Base-by-base conservation (phyloP, 192 early-diverging fungal species). In the Mortierella hygrophila region DNA sequence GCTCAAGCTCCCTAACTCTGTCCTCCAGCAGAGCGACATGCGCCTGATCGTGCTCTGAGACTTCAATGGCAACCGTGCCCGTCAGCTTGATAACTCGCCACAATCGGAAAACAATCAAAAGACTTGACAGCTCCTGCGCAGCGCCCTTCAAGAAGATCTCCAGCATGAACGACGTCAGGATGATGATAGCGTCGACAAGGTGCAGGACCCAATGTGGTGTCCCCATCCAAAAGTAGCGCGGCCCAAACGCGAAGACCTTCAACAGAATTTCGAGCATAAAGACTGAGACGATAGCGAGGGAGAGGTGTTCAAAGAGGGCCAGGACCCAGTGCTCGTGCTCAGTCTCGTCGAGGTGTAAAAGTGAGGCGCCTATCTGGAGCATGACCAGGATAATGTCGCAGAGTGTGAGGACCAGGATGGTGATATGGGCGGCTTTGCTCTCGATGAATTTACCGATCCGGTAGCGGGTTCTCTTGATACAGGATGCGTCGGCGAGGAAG, bases 81-180 rank as follows among this genome's bases (percentile, higher is more conserved):
- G 88, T 81, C 40, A 90, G 78, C 65, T 92, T 91, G 69, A 92
- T 74, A 15, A 92, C 72, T n/a, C 91, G 86, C 91, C 91, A 92
- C 35, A 91, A 78, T 46, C 91, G 89, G 71, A 92, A 90, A 2
- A 91, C 54, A 41, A 92, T 88, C 71, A 92, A 79, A 13, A 92
- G 77, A 49, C 83, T 89, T 13, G 79, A 82, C 18, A 91, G 78
- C 52, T 92, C 90, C 68, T 89, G 77, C 38, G 87, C 82, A 11
- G 88, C 89, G 46, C 91, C 91, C 15, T 76, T 54, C 23, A 92
- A 81, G 9, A 85, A 54, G 21, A 92, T 68, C 60, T 92, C 91
- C 11, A 92, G 72, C 26, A 88, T 6, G 65, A 92, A 89, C 3
- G 89, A 89, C 6, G 89, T 80, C 6, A 86, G 38, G 21, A 92